Evolutionary conservation across 495 filamentous ascomycete genomes (phyloP), one percentile per base, ranked within the genome.

Genomic region (Penicillium parvum): DNA sequence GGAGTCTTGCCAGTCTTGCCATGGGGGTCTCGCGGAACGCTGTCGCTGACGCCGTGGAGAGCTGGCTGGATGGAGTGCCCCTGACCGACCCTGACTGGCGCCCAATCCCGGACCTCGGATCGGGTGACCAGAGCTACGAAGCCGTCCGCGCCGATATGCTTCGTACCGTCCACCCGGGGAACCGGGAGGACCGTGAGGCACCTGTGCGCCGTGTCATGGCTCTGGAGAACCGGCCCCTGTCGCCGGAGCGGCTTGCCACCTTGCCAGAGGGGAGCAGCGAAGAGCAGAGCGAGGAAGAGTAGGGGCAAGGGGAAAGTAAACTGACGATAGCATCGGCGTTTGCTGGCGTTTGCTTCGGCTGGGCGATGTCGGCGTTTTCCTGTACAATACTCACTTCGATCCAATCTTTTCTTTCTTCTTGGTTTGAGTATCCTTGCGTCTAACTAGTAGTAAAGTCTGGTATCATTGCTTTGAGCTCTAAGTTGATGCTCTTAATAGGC

Each of bases 51-150:
- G 30, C 25, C 14, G 12, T 4, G 5, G 8, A 39, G 20, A 6
- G 11, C 16, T 9, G 5, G n/a, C 10, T 7, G 26, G 18, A 12
- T 23, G 20, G 10, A 4, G 11, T 21, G 23, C 17, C 20, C n/a
- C 28, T 6, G 28, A 30, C 5, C 16, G 7, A 20, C 18, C 18
- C 1, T 21, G 16, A 19, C 22, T 15, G 10, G 21, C 22, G 29
- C 21, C 8, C 12, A 14, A 9, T n/a, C n/a, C 12, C 28, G 28
- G 41, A 21, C 5, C 4, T 32, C 6, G 30, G 41, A 3, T 26
- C 37, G n/a, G n/a, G n/a, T n/a, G n/a, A n/a, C 18, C 14, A 37
- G 15, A 44, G 41, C 23, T 44, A 44, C 33, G 41, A 44, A 25
- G 37, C 36, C 10, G 33, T 46, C 5, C 38, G 45, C 6, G 22